Conservation (phyloP, 345 rosid species). For the Linum trigynum region DNA sequence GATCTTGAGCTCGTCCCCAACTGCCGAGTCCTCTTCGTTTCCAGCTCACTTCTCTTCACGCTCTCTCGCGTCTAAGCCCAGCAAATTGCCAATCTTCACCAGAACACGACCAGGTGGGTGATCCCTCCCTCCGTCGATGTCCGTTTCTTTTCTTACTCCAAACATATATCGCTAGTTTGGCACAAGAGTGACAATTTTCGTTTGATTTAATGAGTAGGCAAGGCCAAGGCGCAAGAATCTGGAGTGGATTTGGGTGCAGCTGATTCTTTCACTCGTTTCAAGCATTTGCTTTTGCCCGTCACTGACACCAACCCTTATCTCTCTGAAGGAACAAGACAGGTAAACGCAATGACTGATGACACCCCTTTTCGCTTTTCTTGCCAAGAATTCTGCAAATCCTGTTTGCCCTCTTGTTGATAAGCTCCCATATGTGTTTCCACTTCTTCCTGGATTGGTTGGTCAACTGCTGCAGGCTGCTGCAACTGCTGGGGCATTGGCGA, state of each 20-base stretch:
- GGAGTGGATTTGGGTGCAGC: conserved; percentile 35
- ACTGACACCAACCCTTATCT: conserved; percentile 78
- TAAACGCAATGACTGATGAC: conserved; percentile 8
- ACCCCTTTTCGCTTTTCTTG: background rate
- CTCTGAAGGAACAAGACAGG: conserved; percentile 92
- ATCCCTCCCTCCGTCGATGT: background rate
- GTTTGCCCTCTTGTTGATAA: background rate
- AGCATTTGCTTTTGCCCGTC: conserved; percentile 76
- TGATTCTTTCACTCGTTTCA: conserved; percentile 50
- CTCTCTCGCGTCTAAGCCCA: conserved; percentile 25
- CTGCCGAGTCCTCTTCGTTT: conserved; percentile 11
- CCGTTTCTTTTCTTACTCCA: background rate
- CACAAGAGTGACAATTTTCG: background rate
- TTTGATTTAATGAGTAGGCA: conserved; percentile 24
- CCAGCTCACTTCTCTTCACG: conserved; percentile 12
- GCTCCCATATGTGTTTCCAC: background rate
- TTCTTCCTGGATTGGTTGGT: conserved; percentile 4
- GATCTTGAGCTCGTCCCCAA: conserved; percentile 11
- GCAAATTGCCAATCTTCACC: conserved; percentile 24
- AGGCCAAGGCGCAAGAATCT: conserved; percentile 49
- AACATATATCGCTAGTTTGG: background rate
- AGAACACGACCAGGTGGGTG: conserved; percentile 35
- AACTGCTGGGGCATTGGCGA: conserved; percentile 77
- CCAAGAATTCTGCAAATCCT: background rate
- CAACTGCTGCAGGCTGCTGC: conserved; percentile 60